Conservation (phyloP, 805 yeast genomes). For the Candida qinlingensis region DNA sequence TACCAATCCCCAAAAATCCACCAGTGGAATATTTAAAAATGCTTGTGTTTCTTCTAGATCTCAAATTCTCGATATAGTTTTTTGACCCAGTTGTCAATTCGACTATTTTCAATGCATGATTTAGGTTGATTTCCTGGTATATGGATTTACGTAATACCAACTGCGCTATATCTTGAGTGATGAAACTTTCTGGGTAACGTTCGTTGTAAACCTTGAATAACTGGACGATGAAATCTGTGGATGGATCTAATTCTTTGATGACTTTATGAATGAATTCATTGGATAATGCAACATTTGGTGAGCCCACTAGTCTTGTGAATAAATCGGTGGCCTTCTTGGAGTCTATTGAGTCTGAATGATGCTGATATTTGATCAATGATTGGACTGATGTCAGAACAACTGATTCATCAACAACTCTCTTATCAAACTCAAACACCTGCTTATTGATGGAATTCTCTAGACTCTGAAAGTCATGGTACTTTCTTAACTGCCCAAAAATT, state of each 20-base stretch:
- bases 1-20: conserved; percentile 32
- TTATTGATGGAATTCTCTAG: conserved; percentile 1
- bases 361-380: neutral
- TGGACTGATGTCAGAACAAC: neutral
- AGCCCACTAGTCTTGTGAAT: conserved; percentile 1
- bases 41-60: conserved; percentile 27
- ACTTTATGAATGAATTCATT: conserved; percentile 2
- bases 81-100: conserved; percentile 57
- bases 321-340: neutral
- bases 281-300: conserved; percentile 6
- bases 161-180: conserved; percentile 40
- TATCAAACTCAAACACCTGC: conserved; percentile 1
- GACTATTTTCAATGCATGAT: conserved; percentile 49
- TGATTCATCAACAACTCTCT: neutral
- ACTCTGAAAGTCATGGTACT: neutral
- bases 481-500: neutral
- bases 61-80: conserved; percentile 38
- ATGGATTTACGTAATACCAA: conserved; percentile 61
- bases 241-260: conserved; percentile 3
- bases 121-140: conserved; percentile 52
- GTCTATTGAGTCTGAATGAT: neutral
- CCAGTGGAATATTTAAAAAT: conserved; percentile 30
- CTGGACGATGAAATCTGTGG: conserved; percentile 1
- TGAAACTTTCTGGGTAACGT: conserved; percentile 9
- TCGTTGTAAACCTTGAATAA: conserved; percentile 6